A percentile compares a stretch with the other conserved stretches of the same genome.
Evolutionary conservation across 2,329 filamentous ascomycete species (phyloP).

Genomic region (Fusarium graminum): DNA sequence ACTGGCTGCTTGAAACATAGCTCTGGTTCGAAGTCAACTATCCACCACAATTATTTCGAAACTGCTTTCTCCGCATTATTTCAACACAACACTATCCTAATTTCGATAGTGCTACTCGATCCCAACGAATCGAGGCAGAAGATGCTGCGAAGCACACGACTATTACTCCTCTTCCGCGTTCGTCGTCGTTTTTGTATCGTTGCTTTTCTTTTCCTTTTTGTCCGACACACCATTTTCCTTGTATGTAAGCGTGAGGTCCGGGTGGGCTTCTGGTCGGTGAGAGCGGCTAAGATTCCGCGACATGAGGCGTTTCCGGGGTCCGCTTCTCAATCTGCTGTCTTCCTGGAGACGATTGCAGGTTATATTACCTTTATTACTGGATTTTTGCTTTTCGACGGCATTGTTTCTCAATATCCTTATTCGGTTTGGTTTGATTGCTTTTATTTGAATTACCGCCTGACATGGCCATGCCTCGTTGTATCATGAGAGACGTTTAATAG

Average conservation of each 20-base stretch:
- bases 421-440: constrained; percentile 12
- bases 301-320: constrained; percentile 44
- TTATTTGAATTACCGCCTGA: constrained; percentile 27
- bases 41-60: constrained; percentile 6
- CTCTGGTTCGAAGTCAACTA: constrained; percentile 1
- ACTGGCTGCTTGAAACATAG: constrained; percentile 7
- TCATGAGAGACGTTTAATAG: constrained; percentile 16
- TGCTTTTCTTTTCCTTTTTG: constrained; percentile 30
- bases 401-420: constrained; percentile 23
- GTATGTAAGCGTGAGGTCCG: constrained; percentile 49
- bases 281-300: constrained; percentile 54
- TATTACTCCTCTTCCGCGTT: constrained; percentile 28
- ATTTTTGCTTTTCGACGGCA: constrained; percentile 12
- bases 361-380: constrained; percentile 18
- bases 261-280: constrained; percentile 55
- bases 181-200: constrained; percentile 7
- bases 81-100: constrained; percentile 40
- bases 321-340: constrained; percentile 29
- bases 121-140: constrained; percentile 9
- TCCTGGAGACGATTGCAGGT: constrained; percentile 18
- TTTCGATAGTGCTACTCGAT: constrained; percentile 23
- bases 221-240: constrained; percentile 28
- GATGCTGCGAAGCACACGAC: constrained; percentile 24
- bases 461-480: constrained; percentile 25
- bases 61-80: constrained; percentile 24